phyloP scores from a whole-genome alignment of 176 grass and related monocot species.

The Oryza glumipatula region DNA sequence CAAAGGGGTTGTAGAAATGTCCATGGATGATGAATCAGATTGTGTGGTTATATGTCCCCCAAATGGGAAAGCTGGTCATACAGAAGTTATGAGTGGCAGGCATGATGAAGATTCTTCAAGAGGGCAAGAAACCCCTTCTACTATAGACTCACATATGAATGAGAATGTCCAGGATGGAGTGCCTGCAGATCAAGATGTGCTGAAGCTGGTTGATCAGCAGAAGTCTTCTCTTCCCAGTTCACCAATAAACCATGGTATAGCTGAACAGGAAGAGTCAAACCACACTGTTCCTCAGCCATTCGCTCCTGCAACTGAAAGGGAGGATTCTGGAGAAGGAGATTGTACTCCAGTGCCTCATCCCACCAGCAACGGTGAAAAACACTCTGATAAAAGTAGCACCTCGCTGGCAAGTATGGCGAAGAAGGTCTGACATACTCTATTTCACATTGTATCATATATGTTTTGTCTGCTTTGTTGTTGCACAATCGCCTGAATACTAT shows the following conservation, averaged over 20 bases:
- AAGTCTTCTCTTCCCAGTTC: constrained; percentile 45
- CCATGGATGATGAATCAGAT: constrained; percentile 63
- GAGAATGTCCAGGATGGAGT: constrained; percentile 37
- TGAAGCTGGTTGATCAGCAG: constrained; percentile 35
- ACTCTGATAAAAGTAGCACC: constrained; percentile 45
- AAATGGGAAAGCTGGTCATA: constrained; percentile 41
- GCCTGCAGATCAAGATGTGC: constrained; percentile 32
- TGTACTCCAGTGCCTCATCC: constrained; percentile 45
- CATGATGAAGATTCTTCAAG: constrained; percentile 65
- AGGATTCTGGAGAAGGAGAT: constrained; percentile 54
- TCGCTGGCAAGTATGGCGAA: constrained; percentile 52
- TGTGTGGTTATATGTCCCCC: constrained; percentile 53
- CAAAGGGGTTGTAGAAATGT: constrained; percentile 62
- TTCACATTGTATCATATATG: constrained; percentile 27
- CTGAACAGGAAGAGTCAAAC: constrained; percentile 49
- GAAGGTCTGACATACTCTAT: constrained; percentile 36
- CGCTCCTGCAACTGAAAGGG: constrained; percentile 62
- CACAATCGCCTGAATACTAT: not conserved
- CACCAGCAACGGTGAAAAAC: constrained; percentile 44
- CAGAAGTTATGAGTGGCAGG: constrained; percentile 45
- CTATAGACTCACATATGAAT: constrained; percentile 47
- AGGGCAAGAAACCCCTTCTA: constrained; percentile 44
- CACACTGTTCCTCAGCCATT: constrained; percentile 63
- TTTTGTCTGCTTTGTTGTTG: constrained; percentile 15
- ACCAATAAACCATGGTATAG: constrained; percentile 51